Conservation (phyloP, 2,329 filamentous ascomycete genomes). For the Gaeumannomyces tritici region DNA sequence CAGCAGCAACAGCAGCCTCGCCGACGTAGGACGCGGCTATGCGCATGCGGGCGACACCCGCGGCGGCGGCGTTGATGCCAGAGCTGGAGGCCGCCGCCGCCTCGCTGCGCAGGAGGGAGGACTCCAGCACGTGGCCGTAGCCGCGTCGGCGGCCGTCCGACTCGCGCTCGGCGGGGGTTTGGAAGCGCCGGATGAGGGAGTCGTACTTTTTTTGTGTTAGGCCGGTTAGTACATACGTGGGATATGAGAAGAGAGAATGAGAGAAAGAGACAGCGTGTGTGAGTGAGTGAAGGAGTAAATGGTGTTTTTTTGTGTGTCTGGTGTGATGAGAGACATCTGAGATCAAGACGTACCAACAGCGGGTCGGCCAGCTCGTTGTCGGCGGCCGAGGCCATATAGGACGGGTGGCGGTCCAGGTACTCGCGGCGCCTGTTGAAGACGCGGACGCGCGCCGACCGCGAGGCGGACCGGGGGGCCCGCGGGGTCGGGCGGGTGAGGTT, state of each 20-base stretch:
- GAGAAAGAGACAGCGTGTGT: too few relatives aligned
- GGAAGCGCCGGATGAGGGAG: conserved; percentile 66
- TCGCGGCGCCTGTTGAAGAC: conserved; percentile 33
- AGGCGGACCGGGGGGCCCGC: conserved; percentile 30
- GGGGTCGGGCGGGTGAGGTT: conserved; percentile 27
- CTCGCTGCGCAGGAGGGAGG: conserved; percentile 67
- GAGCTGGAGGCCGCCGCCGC: conserved; percentile 9
- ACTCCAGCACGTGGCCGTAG: conserved; percentile 69
- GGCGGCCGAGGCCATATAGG: conserved; percentile 36
- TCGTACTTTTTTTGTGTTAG: conserved; percentile 49
- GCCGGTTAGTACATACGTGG: too few relatives aligned
- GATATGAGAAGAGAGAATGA: too few relatives aligned
- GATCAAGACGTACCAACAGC: conserved; percentile 38
- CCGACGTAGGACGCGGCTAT: too few relatives aligned
- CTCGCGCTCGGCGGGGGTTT: conserved; percentile 63
- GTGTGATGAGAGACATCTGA: too few relatives aligned
- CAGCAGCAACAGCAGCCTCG: too few relatives aligned
- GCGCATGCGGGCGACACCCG: too few relatives aligned
- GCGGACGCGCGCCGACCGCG: conserved; percentile 36
- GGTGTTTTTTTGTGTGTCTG: too few relatives aligned
- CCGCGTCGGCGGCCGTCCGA: conserved; percentile 64
- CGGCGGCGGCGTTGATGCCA: too few relatives aligned
- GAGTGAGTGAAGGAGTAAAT: too few relatives aligned
- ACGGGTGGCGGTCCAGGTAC: conserved; percentile 62
- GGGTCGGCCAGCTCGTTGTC: conserved; percentile 42